Evolutionary conservation across 176 grass and related monocot species (phyloP).

Genomic region (Cymbopogon citratus): DNA sequence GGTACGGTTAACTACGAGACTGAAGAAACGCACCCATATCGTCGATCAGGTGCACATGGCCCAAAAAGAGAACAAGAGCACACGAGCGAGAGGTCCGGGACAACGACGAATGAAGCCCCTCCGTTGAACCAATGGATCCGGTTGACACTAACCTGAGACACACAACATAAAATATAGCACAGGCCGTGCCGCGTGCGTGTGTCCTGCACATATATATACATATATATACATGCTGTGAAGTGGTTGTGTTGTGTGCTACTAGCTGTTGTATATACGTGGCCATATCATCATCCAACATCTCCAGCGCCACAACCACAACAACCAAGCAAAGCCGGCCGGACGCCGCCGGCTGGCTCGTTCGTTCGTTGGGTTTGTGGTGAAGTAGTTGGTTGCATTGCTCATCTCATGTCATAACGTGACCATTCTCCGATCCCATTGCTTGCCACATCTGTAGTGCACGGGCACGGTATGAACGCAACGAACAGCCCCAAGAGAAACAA

Average conservation of each 20-base stretch:
- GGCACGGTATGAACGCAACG: neutral
- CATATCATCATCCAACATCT: neutral
- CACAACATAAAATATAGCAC: neutral
- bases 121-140: neutral
- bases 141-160: neutral
- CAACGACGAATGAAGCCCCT: neutral
- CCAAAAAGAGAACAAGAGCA: too few relatives aligned
- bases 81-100: too few relatives aligned
- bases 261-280: neutral
- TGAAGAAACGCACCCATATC: neutral
- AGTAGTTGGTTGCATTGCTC: neutral
- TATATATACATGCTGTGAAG: neutral
- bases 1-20: neutral
- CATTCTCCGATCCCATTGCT: neutral
- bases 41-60: neutral
- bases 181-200: neutral
- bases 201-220: too few relatives aligned
- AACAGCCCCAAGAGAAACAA: slow-evolving; percentile 36
- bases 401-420: neutral
- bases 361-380: neutral
- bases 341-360: too few relatives aligned
- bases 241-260: neutral
- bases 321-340: too few relatives aligned
- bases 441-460: slow-evolving; percentile 6
- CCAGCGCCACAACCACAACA: neutral